Evolutionary conservation across 2,329 filamentous ascomycete genomes (phyloP).

Genomic region (Nectriaceae sp.): DNA sequence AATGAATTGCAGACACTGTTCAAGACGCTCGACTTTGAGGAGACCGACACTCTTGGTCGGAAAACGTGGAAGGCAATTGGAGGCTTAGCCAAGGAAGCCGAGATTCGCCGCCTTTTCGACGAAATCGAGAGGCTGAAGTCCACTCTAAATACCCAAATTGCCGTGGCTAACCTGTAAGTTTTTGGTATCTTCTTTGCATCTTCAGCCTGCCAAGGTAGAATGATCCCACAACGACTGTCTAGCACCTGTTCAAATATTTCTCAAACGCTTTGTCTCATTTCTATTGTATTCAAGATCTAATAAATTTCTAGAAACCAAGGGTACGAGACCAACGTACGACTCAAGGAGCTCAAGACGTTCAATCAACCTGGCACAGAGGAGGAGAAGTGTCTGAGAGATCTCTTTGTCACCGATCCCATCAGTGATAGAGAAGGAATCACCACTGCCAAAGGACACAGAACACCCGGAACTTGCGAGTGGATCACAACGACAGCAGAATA

Average conservation of each 20-base stretch:
- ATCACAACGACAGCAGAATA: slow-evolving; percentile 7
- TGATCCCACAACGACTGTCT: too few species aligned
- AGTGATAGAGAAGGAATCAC: slow-evolving; percentile 11
- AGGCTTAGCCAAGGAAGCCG: slow-evolving; percentile 5
- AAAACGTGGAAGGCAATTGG: slow-evolving; percentile 13
- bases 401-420: slow-evolving; percentile 12
- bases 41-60: background rate
- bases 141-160: background rate
- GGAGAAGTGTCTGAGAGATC: background rate
- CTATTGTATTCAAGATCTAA: too few species aligned
- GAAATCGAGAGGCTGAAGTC: slow-evolving; percentile 6
- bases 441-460: slow-evolving; percentile 10
- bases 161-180: background rate
- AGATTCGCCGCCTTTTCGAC: slow-evolving; percentile 4
- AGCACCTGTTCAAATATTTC: too few species aligned
- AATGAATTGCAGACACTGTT: background rate
- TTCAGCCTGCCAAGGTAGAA: too few species aligned
- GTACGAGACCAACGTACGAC: background rate
- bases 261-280: too few species aligned
- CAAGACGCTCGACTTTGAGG: background rate
- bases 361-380: slow-evolving; percentile 1
- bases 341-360: background rate
- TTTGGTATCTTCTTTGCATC: too few species aligned
- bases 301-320: background rate
- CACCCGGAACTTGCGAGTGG: slow-evolving; percentile 13